Percentiles rank a stretch among this genome's conserved stretches.
Evolutionary conservation across 257 asterid genomes (phyloP).

Genomic region (Leonotis leonurus): DNA sequence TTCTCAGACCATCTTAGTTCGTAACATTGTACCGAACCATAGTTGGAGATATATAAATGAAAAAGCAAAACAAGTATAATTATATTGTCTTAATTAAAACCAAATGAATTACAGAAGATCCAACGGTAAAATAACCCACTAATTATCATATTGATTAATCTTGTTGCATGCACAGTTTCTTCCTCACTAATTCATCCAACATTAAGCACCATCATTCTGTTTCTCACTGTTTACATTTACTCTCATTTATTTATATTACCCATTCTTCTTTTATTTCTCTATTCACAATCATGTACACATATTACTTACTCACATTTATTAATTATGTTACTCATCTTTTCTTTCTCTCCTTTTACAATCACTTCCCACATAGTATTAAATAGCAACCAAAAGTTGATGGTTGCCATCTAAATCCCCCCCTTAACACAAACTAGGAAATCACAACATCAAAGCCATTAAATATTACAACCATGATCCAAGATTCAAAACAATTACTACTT

Average conservation of each 20-base stretch:
- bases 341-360: not conserved
- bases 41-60: too few species aligned
- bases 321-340: not conserved
- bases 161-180: not conserved
- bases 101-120: too few species aligned
- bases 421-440: not conserved
- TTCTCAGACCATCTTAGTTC: too few species aligned
- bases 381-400: conserved; percentile 24
- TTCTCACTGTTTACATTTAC: not conserved
- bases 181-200: not conserved
- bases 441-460: not conserved
- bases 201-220: not conserved
- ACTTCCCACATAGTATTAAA: not conserved
- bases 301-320: not conserved
- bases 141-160: not conserved
- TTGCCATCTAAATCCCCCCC: not conserved
- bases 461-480: too few species aligned
- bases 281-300: too few species aligned
- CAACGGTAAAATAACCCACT: too few species aligned
- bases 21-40: too few species aligned
- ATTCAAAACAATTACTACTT: too few species aligned
- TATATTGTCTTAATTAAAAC: too few species aligned
- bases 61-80: too few species aligned
- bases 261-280: too few species aligned
- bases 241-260: too few species aligned